These are phyloP conservation scores for Neurospora sp. DNA, from an alignment of 495 filamentous ascomycete genomes.

Conservation along the genomic window DNA sequence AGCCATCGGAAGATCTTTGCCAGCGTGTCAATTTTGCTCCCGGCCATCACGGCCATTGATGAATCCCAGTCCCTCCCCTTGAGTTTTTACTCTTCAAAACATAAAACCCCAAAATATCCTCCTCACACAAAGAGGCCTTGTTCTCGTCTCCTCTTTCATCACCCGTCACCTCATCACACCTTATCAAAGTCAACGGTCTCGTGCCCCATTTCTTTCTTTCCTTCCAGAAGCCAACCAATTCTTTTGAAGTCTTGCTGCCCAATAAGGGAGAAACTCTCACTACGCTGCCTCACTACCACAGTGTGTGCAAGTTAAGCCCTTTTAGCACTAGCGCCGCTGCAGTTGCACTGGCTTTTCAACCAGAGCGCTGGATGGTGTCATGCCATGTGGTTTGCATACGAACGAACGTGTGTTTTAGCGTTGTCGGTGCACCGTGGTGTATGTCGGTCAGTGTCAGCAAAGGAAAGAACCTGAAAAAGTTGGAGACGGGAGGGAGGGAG, in stretches of 20 bases:
- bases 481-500: not conserved
- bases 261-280: not conserved
- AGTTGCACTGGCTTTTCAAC: not conserved
- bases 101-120: not conserved
- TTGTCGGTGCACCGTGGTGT: not conserved
- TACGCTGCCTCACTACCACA: too few relatives aligned
- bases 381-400: not conserved
- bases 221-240: not conserved
- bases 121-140: not conserved
- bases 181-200: not conserved
- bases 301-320: not conserved
- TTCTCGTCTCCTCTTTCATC: not conserved
- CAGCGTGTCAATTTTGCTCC: not conserved
- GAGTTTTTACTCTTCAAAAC: not conserved
- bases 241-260: not conserved
- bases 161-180: not conserved
- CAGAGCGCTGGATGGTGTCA: not conserved
- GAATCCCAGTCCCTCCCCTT: too few relatives aligned
- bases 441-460: not conserved
- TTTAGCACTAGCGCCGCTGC: not conserved
- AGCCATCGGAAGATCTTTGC: not conserved
- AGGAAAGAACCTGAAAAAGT: not conserved
- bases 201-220: not conserved
- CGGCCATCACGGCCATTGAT: too few relatives aligned
- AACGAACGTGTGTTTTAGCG: not conserved